Conservation (phyloP, 768 basidiomycete species). For the Antrodiella citrinella region DNA sequence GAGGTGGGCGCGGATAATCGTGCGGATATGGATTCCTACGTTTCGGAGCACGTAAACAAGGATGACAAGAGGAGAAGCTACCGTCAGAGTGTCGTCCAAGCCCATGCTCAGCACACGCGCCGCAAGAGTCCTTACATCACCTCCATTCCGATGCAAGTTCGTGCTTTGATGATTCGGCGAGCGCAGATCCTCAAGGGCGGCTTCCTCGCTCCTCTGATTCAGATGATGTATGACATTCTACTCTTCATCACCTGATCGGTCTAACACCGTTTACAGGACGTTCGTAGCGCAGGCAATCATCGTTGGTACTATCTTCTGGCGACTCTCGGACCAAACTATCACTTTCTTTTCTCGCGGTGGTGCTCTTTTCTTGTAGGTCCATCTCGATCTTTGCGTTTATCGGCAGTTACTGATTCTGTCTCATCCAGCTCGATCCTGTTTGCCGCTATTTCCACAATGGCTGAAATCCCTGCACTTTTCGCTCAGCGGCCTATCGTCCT, state of each 20-base stretch:
- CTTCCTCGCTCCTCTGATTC: constrained; percentile 20
- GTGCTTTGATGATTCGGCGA: constrained; percentile 27
- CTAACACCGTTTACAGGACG: constrained; percentile 31
- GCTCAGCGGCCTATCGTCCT: constrained; percentile 52
- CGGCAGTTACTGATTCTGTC: background rate
- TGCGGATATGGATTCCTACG: constrained; percentile 40
- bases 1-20: constrained; percentile 33
- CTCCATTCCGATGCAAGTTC: constrained; percentile 28
- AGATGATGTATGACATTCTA: constrained; percentile 21
- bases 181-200: constrained; percentile 30
- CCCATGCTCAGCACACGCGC: constrained; percentile 39
- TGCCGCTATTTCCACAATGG: constrained; percentile 48
- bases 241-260: too few relatives aligned
- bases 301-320: constrained; percentile 60
- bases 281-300: constrained; percentile 47
- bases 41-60: constrained; percentile 35
- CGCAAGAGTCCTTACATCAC: constrained; percentile 31
- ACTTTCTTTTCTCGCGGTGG: constrained; percentile 71
- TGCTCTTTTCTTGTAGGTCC: constrained; percentile 62
- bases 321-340: constrained; percentile 44
- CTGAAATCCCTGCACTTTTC: constrained; percentile 53
- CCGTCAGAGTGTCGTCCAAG: constrained; percentile 37
- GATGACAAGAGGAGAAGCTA: constrained; percentile 36
- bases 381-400: background rate
- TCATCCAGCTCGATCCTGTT: constrained; percentile 48